Percentiles rank a stretch among this genome's conserved stretches.
Evolutionary conservation across 1,139 yeast genomes (phyloP).

Genomic region (Pichia sorboxylosa): DNA sequence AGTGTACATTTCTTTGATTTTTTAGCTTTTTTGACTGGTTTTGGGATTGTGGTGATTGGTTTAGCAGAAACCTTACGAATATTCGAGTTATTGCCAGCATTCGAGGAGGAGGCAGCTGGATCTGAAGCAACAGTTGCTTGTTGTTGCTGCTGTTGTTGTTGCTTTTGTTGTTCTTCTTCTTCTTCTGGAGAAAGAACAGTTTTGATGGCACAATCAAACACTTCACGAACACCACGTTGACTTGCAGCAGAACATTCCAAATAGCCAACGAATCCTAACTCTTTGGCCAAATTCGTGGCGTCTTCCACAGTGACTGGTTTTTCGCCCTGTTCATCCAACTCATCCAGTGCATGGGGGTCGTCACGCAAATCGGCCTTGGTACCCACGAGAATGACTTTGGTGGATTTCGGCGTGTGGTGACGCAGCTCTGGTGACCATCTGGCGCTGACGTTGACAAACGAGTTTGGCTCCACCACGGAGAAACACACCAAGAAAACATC

Average conservation of each 20-base stretch:
- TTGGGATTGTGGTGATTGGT: conserved; percentile 1
- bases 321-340: conserved; percentile 49
- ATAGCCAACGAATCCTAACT: conserved; percentile 62
- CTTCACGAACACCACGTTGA: conserved; percentile 73
- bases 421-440: conserved; percentile 83
- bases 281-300: conserved; percentile 58
- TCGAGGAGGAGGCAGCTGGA: conserved; percentile 25
- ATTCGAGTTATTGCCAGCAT: too few species aligned
- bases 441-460: conserved; percentile 63
- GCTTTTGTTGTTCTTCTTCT: conserved; percentile 12
- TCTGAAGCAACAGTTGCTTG: not conserved
- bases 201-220: conserved; percentile 72
- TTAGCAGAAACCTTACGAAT: not conserved
- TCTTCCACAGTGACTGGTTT: conserved; percentile 54
- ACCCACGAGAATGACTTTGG: conserved; percentile 70
- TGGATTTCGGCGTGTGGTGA: conserved; percentile 72
- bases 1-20: conserved; percentile 39
- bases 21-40: conserved; percentile 15
- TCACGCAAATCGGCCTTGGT: conserved; percentile 81
- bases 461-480: conserved; percentile 72
- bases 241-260: conserved; percentile 92
- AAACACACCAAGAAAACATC: conserved; percentile 83
- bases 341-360: conserved; percentile 65
- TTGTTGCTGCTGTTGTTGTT: not conserved
- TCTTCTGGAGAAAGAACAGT: conserved; percentile 52